Base-by-base conservation (phyloP, 2,329 filamentous ascomycete genomes). In the Talaromyces pinophilus region DNA sequence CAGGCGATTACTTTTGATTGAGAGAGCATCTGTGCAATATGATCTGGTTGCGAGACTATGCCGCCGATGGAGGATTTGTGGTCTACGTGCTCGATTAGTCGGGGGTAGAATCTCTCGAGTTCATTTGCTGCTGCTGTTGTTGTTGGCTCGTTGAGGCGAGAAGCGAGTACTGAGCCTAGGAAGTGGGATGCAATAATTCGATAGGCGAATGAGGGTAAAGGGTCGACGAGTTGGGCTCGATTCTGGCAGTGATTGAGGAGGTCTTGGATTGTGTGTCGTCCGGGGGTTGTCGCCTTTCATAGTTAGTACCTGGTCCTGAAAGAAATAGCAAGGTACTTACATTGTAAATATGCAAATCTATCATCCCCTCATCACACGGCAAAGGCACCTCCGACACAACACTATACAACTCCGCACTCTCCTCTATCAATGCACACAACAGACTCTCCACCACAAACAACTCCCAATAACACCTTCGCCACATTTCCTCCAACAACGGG, bases 381-480 rank as follows among this genome's bases (percentile, higher is more conserved):
- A 96, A 80, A 5, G 83, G 85, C 7, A 91, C 89, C 68, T 90
- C 86, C 7, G 86, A 83, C 2, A 80, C 75, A 7, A 92, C 82
- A 74, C 50, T 61, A 42, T 70, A 69, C 25, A 73, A 61, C 15
- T 60, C 69, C 15, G 65, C 59, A 50, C 35, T 67, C 55, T 71
- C 67, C 13, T 70, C 67, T 8, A 69, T 19, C 67, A 94, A 87
- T 4, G 90, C 91, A 4, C 91, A 90, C 69, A 94, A 85, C 83
- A 94, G 88, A 57, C 89, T 91, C 72, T 94, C 91, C 13, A 91
- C 85, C 13, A 91, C 85, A 73, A 88, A 93, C 50, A 90, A 72
- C 70, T 85, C 91, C 92, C 92, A 96, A 91, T 92, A 96, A 0
- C 92, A 96, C 67, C 92, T 83, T 15, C 92, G 86, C 88, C 90